Evolutionary conservation across 495 filamentous ascomycete genomes (phyloP).

Genomic region (Aspergillus steynii): DNA sequence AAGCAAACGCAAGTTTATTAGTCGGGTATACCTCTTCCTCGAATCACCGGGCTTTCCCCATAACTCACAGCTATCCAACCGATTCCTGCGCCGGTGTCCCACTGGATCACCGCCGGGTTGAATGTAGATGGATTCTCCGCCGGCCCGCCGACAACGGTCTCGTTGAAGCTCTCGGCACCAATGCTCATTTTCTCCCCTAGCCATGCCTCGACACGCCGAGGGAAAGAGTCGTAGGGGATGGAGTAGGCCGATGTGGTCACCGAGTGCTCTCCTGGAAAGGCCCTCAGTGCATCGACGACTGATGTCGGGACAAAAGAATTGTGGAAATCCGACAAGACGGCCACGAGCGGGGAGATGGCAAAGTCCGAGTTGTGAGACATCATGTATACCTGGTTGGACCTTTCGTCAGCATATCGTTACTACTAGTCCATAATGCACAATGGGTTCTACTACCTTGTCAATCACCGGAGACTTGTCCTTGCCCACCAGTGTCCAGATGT

Average conservation of each 20-base stretch:
- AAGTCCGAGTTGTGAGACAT: conserved; percentile 44
- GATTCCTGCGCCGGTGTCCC: conserved; percentile 28
- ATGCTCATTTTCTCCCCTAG: conserved; percentile 39
- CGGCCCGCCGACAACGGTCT: conserved; percentile 38
- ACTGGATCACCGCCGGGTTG: conserved; percentile 42
- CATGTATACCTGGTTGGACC: conserved; percentile 17
- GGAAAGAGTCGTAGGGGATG: conserved; percentile 39
- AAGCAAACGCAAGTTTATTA: conserved; percentile 1
- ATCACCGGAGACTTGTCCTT: conserved; percentile 29
- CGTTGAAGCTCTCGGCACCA: conserved; percentile 38
- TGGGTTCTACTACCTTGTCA: conserved; percentile 10
- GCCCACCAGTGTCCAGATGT: conserved; percentile 39
- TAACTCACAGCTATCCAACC: conserved; percentile 13
- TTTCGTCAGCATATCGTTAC: too few relatives aligned
- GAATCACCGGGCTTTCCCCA: too few relatives aligned
- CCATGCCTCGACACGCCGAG: conserved; percentile 42
- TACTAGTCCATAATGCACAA: too few relatives aligned
- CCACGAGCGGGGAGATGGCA: conserved; percentile 37
- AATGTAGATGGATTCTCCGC: conserved; percentile 34
- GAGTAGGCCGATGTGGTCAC: conserved; percentile 36
- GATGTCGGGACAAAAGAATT: conserved; percentile 23
- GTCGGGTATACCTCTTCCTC: too few relatives aligned
- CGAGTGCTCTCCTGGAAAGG: conserved; percentile 38
- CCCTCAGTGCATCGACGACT: conserved; percentile 22
- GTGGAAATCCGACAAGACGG: conserved; percentile 30